Conservation (phyloP, 176 grass and related monocot genomes). For the Oryza coarctata region DNA sequence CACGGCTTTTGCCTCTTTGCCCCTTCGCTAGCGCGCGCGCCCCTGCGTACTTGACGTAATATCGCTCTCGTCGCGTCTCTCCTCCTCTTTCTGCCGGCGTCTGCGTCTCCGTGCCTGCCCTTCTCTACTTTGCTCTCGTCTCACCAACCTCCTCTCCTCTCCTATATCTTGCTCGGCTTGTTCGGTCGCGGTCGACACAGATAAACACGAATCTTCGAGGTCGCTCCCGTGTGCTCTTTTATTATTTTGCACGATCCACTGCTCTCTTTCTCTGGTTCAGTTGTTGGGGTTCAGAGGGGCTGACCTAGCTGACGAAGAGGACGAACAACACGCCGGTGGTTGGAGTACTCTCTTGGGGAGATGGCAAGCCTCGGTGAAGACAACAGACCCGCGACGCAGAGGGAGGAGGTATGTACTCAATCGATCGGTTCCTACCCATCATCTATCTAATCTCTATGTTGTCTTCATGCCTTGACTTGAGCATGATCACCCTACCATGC, state of each 20-base stretch:
- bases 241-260: background rate
- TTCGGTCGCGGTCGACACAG: background rate
- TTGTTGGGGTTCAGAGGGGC: background rate
- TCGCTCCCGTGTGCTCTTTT: background rate
- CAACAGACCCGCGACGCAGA: background rate
- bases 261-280: background rate
- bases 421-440: background rate
- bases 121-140: background rate
- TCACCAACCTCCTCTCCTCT: conserved; percentile 18
- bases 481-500: background rate
- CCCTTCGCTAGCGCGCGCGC: no score
- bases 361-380: conserved; percentile 38
- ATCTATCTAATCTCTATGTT: background rate
- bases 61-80: no score
- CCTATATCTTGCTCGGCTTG: conserved; percentile 2
- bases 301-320: background rate
- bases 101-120: no score
- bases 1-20: no score
- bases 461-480: background rate
- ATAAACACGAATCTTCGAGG: background rate
- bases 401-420: conserved; percentile 33
- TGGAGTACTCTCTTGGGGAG: background rate
- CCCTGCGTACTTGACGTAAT: no score
- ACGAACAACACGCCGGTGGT: background rate
- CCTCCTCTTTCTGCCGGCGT: no score